Conservation (phyloP, 345 rosid genomes). For the Camelina hispida region DNA sequence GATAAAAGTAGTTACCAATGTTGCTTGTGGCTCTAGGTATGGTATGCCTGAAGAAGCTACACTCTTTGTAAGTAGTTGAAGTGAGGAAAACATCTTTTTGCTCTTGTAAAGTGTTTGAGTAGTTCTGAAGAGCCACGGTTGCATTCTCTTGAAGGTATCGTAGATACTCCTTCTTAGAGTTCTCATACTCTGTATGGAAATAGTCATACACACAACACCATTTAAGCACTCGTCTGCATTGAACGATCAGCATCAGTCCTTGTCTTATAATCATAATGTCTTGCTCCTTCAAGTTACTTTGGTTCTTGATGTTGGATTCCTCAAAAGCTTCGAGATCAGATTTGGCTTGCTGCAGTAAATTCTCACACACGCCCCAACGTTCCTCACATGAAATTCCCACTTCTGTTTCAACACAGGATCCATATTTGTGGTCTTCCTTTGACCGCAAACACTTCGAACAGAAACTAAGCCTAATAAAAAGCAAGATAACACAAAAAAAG, state of each 20-base stretch:
- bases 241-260: slow-evolving; percentile 11
- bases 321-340: not conserved
- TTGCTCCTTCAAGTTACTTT: not conserved
- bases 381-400: not conserved
- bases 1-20: slow-evolving; percentile 34
- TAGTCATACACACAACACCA: slow-evolving; percentile 24
- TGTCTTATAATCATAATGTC: slow-evolving; percentile 9
- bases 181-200: slow-evolving; percentile 20
- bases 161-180: slow-evolving; percentile 23
- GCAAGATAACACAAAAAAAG: not conserved
- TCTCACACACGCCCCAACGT: not conserved
- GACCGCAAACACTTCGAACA: slow-evolving; percentile 10
- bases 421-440: not conserved
- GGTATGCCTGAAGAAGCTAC: not conserved
- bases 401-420: not conserved
- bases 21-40: not conserved
- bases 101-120: not conserved
- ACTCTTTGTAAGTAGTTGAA: not conserved
- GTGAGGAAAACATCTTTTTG: not conserved
- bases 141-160: slow-evolving; percentile 8
- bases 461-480: not conserved
- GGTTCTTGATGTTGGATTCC: not conserved
- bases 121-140: not conserved
- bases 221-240: slow-evolving; percentile 28
- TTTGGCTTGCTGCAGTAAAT: not conserved